Percentiles rank a stretch among this genome's conserved stretches.
phyloP scores from a whole-genome alignment of 352 stramenopile genomes.

The Phytopythium aichiense region DNA sequence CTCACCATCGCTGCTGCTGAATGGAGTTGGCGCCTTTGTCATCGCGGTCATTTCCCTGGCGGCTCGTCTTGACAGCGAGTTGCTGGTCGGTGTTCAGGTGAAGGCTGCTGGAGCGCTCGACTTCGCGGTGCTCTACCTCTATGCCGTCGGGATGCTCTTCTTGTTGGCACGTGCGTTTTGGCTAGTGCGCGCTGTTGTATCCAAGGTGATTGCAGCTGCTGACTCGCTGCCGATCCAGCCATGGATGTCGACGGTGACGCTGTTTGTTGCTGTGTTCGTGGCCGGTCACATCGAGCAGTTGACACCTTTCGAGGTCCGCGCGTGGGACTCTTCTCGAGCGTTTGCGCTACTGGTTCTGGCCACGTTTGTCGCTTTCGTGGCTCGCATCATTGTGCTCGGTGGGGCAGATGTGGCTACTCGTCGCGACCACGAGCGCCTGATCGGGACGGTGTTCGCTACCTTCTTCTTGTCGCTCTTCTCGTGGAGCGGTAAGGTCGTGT shows the following conservation, averaged over 20 bases:
- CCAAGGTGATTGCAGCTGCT: constrained; percentile 24
- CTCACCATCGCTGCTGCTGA: background rate
- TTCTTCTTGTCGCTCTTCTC: constrained; percentile 49
- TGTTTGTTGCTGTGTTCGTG: constrained; percentile 35
- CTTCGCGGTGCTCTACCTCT: constrained; percentile 39
- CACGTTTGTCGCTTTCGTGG: constrained; percentile 35
- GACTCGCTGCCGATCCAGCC: constrained; percentile 15
- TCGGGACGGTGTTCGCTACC: constrained; percentile 53
- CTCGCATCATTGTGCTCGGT: constrained; percentile 50
- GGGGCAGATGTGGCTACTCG: constrained; percentile 23
- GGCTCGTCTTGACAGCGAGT: background rate
- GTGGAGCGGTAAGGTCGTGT: constrained; percentile 64
- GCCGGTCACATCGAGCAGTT: constrained; percentile 32
- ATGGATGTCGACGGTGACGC: constrained; percentile 43
- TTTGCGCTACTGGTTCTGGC: constrained; percentile 48
- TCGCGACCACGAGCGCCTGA: constrained; percentile 49
- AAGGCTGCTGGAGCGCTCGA: constrained; percentile 15
- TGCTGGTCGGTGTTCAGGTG: background rate
- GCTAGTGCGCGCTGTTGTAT: constrained; percentile 33
- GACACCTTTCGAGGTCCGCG: constrained; percentile 16
- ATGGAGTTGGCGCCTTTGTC: background rate
- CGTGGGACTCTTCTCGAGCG: constrained; percentile 28
- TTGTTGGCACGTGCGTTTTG: constrained; percentile 31
- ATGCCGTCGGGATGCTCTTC: constrained; percentile 60
- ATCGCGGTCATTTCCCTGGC: background rate